Base-by-base conservation (phyloP, 2,329 filamentous ascomycete genomes). In the Hypoxylon sp. region DNA sequence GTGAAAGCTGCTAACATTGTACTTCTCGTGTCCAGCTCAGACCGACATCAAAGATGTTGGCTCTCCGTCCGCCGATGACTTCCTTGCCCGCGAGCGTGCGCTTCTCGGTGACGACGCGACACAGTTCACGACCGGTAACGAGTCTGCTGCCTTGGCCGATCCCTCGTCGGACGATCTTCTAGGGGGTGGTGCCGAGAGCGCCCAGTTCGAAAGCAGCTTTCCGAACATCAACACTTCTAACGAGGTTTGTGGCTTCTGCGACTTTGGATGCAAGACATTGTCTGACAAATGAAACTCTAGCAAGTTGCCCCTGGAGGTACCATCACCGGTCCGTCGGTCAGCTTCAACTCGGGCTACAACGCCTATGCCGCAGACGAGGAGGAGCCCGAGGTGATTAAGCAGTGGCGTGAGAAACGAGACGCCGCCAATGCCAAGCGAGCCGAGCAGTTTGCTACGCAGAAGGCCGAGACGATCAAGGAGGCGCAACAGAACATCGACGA, bases 401-500 rank as follows among this genome's bases (percentile, higher is more conserved):
- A 93, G 80, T 99, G 95, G 95, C 90, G 95, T 71, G 90, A 94
- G 77, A 89, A 90, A 71, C 89, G 95, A 65, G 91, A 97, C 70
- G 87, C 89, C 33, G 87, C 88, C 72, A 89, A 96, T 65, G 82
- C 88, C 68, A 92, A 93, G 76, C 91, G 94, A 70, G 88, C 91
- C 64, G 88, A 96, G 75, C 86, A 94, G 66, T 94, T 94, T 51
- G 86, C 87, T 37, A 82, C 86, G 65, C 91, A 93, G 78, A 95
- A 95, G 74, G 85, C 86, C 62, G 88, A 94, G 74, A 97, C 92
- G 1, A 80, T 97, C 72, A 87, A 91, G 74, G 92, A 95, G 68
- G 95, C 95, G 9, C 92, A 92, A 72, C 85, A 93, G 74, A 95
- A 96, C 75, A 96, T 99, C 64, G 95, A 99, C 74, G 95, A 97